Base-by-base conservation (phyloP, 140 eudicot species). In the Stevia rebaudiana region DNA sequence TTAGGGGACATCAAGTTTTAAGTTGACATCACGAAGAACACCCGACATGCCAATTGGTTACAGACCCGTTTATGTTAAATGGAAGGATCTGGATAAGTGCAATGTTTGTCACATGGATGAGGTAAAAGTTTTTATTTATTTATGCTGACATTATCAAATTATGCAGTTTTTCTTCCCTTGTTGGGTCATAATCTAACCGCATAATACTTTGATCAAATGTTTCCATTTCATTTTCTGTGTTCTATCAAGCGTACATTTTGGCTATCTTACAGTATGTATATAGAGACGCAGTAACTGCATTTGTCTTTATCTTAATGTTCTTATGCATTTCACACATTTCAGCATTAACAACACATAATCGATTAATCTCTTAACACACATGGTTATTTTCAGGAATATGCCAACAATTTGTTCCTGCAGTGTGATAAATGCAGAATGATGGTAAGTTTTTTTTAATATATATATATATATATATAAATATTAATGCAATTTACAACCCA, bases 51-150 rank as follows among this genome's bases (percentile, higher is more conserved):
- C 89, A 30, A 70, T 28, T 77, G 95, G 94, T 76, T 88, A 83
- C 72, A 75, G 96, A 75, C 86, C 87, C 41, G 95, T 92, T 8
- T 82, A 76, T 69, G 91, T 92, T 62, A 78, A 80, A 53, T 92
- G 99, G 99, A 88, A 79, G 72, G 99, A 92, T 79, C 86, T 92
- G 12, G 99, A 92, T 63, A 85, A 86, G 75, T 92, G 98, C 87
- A 88, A 85, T 46, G 96, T 92, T 23, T 92, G 98, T 82, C 96
- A 87, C 80, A 92, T 92, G 98, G 98, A 92, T 79, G 98, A 92
- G 92, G 98, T 91, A 55, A 71, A 42, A 70, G 4, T n/a, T 46
- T 18, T 61, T 65, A n/a, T 30, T 53, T 19, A 60, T 12, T 56
- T 47, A 30, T 42, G 36, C 30, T 25, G 18, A 69, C 47, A 11